These are phyloP conservation scores for Trypanosoma brucei DNA, from an alignment of 208 protist genomes.

Conservation along the genomic window DNA sequence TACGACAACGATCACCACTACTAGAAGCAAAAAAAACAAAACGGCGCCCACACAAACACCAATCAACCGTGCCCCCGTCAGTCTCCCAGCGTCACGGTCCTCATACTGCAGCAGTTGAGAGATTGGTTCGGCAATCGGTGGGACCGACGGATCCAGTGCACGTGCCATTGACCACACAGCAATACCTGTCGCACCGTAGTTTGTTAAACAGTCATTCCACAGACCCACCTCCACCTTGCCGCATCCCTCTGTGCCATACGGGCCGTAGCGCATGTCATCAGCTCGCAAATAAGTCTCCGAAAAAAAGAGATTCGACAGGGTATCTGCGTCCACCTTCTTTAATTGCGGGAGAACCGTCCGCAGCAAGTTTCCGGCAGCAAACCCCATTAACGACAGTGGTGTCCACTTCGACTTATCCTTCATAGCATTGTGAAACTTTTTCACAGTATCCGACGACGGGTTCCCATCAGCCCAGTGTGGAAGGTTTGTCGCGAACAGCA, in stretches of 20 bases:
- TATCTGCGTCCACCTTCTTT: neutral
- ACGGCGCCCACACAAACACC: conserved; percentile 22
- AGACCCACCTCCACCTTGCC: neutral
- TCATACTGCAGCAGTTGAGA: neutral
- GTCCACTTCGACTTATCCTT: neutral
- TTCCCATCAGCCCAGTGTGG: too few relatives aligned
- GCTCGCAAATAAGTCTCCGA: conserved; percentile 2
- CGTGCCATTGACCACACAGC: conserved; percentile 15
- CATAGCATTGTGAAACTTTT: neutral
- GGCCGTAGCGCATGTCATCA: conserved; percentile 19
- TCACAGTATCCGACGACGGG: neutral
- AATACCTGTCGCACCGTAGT: conserved; percentile 44
- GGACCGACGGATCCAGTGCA: conserved; percentile 10
- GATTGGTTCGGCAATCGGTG: neutral
- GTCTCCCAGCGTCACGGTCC: conserved; percentile 28
- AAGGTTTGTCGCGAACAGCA: neutral
- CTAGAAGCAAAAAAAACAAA: neutral
- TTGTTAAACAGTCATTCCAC: conserved; percentile 13
- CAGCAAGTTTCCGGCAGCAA: neutral
- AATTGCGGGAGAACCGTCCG: neutral
- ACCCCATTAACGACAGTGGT: neutral
- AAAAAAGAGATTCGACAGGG: neutral
- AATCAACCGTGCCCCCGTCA: conserved; percentile 3
- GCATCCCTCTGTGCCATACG: neutral
- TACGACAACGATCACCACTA: conserved; percentile 2